Percentiles rank a stretch among this genome's conserved stretches.
Evolutionary conservation across 805 yeast genomes (phyloP).

Genomic region (Yamadazyma sp.): DNA sequence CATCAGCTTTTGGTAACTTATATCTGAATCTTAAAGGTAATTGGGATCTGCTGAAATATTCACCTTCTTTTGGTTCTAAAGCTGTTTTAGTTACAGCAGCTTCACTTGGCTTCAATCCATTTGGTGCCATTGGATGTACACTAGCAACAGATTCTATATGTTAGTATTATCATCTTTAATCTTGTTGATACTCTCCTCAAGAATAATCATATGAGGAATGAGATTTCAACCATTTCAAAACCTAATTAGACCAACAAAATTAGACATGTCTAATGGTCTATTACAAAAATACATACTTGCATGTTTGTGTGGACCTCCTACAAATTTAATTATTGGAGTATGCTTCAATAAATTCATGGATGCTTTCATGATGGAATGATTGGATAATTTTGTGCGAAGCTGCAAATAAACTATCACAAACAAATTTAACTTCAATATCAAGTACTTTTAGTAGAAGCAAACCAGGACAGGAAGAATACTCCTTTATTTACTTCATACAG

Average conservation of each 20-base stretch:
- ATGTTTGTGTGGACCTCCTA: constrained; percentile 72
- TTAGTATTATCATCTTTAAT: constrained; percentile 5
- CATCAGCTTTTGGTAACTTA: constrained; percentile 56
- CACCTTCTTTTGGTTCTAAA: constrained; percentile 40
- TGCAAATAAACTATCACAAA: too few species aligned
- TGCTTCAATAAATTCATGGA: constrained; percentile 36
- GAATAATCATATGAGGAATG: not conserved
- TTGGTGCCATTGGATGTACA: constrained; percentile 42
- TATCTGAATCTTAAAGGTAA: constrained; percentile 77
- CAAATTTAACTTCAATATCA: too few species aligned
- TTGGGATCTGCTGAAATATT: constrained; percentile 52
- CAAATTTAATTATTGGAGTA: constrained; percentile 77
- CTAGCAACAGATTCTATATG: constrained; percentile 8
- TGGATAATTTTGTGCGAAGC: too few species aligned
- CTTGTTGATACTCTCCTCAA: too few species aligned
- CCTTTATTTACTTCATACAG: too few species aligned
- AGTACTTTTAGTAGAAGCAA: too few species aligned
- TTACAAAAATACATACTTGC: constrained; percentile 43
- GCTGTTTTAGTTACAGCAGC: constrained; percentile 29
- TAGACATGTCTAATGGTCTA: too few species aligned
- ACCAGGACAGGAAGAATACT: too few species aligned
- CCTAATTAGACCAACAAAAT: too few species aligned
- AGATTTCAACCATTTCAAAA: not conserved
- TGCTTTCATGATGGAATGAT: constrained; percentile 29
- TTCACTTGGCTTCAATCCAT: constrained; percentile 39